These are phyloP conservation scores for Microascus cirrosus DNA, from an alignment of 2,329 filamentous ascomycete genomes.

Conservation along the genomic window DNA sequence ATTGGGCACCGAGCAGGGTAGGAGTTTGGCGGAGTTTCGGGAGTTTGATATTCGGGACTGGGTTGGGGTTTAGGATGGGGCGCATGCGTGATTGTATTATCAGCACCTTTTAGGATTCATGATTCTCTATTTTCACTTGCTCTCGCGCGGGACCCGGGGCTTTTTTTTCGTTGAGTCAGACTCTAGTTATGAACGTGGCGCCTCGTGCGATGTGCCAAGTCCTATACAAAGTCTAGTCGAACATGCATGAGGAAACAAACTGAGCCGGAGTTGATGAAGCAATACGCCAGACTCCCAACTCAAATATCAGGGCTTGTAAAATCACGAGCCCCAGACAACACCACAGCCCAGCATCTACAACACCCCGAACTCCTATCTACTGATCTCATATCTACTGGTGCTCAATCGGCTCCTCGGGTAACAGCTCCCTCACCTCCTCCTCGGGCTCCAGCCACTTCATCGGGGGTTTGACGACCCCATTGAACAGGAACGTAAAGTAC, in stretches of 20 bases:
- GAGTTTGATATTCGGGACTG: not conserved
- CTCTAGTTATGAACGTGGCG: not conserved
- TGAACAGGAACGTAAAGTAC: conserved; percentile 95
- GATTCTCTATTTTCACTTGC: not conserved
- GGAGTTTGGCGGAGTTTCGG: not conserved
- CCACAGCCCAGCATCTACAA: not conserved
- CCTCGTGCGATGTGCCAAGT: not conserved
- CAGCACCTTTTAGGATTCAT: not conserved
- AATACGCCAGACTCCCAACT: not conserved
- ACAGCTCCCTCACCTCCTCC: conserved; percentile 48
- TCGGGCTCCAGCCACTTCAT: conserved; percentile 53
- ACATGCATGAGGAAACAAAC: not conserved
- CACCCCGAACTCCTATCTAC: not conserved
- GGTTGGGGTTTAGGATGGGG: not conserved
- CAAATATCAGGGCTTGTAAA: not conserved
- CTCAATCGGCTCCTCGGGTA: conserved; percentile 79
- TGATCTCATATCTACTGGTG: conserved; percentile 32
- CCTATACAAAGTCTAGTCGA: not conserved
- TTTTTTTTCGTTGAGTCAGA: not conserved
- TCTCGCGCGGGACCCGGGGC: not conserved
- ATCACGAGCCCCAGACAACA: not conserved
- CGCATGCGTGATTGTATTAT: not conserved
- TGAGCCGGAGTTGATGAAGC: not conserved
- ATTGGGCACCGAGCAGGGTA: not conserved
- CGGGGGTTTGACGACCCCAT: conserved; percentile 81